Evolutionary conservation across 2,329 filamentous ascomycete species (phyloP).

Genomic region (Fusarium verticillioides): DNA sequence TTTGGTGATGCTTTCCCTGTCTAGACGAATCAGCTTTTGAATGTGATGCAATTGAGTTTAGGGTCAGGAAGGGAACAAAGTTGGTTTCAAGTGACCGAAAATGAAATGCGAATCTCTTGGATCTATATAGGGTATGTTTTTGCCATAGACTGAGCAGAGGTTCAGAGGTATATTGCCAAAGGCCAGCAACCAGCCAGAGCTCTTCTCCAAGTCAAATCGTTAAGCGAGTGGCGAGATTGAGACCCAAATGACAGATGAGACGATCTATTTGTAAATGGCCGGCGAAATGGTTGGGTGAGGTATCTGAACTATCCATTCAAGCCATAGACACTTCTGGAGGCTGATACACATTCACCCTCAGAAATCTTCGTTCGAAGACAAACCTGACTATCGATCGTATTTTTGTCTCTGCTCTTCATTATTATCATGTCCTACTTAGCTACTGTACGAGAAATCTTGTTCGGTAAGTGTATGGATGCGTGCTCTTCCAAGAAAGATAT

Average conservation of each 20-base stretch:
- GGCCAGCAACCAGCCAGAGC: too few relatives aligned
- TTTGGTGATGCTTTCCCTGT: background rate
- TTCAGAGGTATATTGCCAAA: background rate
- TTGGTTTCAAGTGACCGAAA: background rate
- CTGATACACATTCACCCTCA: too few relatives aligned
- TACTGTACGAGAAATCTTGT: too few relatives aligned
- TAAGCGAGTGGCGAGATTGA: too few relatives aligned
- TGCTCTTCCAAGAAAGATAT: background rate
- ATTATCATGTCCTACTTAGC: too few relatives aligned
- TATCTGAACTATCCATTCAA: background rate
- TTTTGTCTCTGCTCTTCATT: background rate
- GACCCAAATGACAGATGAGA: background rate
- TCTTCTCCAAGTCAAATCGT: too few relatives aligned
- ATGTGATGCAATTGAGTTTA: background rate
- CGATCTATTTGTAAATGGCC: background rate
- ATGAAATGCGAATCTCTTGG: background rate
- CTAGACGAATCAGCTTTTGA: too few relatives aligned
- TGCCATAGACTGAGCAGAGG: fast-evolving
- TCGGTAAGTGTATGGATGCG: too few relatives aligned
- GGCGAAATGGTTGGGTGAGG: background rate
- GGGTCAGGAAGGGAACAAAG: fast-evolving
- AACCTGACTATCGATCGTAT: too few relatives aligned
- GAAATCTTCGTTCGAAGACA: too few relatives aligned
- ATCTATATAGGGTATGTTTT: background rate
- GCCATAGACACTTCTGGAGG: too few relatives aligned